Base-by-base conservation (phyloP, 768 basidiomycete genomes). In the Pleurotus salmoneostramineus region DNA sequence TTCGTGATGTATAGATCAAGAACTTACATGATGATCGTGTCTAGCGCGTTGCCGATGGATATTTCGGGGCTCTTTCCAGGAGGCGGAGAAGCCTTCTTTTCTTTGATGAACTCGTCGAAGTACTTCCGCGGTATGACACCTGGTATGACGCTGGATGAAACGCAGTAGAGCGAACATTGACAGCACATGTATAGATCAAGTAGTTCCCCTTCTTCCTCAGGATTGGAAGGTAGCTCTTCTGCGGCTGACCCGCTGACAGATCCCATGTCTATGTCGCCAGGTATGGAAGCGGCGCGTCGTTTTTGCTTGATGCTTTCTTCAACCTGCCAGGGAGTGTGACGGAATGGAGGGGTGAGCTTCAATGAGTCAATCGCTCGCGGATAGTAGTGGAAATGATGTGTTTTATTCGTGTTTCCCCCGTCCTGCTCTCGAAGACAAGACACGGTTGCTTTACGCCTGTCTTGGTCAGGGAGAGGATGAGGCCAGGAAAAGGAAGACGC, bases 161-260 rank as follows among this genome's bases (percentile, higher is more conserved):
- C 76, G 62, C 87, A 84, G 65, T 87, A 89, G 61, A 88, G 71
- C 21, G 85, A 85, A 69, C 92, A 94, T 65, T 92, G 91, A 65
- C 92, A 93, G 68, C 92, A 94, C 46, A 92, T 74, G 65, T 89
- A 93, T 32, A 93, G 76, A 68, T 93, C 90, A 43, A 93, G 72
- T 32, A 89, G 68, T 58, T 78, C 82, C 21, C 82, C 85, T 62
- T 80, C 77, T 37, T 74, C 73, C 27, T 78, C 79, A 27, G 27
- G 17, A n/a, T 12, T 55, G 6, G 11, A 17, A 32, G 69, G 61
- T 27, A 56, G 58, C 37, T 67, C 60, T 12, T 74, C 71, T n/a
- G 72, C 71, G 1, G 70, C 60, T 58, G 21, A 27, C 3, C 3
- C 21, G 21, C 69, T 70, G 40, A 82, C 67, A 31, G 73, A 68